Conservation (phyloP, 768 basidiomycete species). For the Candolleomyces aberdarensis region DNA sequence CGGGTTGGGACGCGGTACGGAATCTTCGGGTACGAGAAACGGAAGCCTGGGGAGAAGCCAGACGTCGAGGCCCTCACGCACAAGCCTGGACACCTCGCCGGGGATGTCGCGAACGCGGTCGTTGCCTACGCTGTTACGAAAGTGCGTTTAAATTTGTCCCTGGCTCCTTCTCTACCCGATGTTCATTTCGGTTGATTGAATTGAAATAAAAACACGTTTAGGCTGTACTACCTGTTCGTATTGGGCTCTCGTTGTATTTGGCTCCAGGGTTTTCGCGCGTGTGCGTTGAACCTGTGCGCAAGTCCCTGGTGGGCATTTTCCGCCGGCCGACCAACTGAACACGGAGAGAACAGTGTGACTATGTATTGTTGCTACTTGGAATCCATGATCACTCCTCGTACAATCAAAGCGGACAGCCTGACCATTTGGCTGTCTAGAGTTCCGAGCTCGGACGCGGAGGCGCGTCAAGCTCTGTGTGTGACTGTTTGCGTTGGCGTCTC, state of each 20-base stretch:
- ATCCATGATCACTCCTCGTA: too few relatives aligned
- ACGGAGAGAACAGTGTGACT: too few relatives aligned
- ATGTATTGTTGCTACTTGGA: too few relatives aligned
- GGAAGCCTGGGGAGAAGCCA: constrained; percentile 25
- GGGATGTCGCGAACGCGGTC: constrained; percentile 79
- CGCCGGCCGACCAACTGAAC: background rate
- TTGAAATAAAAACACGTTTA: constrained; percentile 22
- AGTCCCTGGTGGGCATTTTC: constrained; percentile 1
- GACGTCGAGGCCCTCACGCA: constrained; percentile 20
- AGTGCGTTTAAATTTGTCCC: constrained; percentile 34
- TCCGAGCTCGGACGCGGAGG: too few relatives aligned
- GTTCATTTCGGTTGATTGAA: background rate
- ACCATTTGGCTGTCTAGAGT: too few relatives aligned
- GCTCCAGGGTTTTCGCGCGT: constrained; percentile 69
- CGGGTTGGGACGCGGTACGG: constrained; percentile 78
- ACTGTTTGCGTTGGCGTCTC: background rate
- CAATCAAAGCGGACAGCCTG: too few relatives aligned
- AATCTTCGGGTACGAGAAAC: constrained; percentile 72
- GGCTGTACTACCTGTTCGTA: constrained; percentile 72
- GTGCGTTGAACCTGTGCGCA: constrained; percentile 60
- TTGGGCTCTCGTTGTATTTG: constrained; percentile 69
- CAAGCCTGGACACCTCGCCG: constrained; percentile 49
- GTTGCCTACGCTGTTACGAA: constrained; percentile 81
- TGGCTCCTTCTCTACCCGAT: background rate
- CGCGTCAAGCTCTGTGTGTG: background rate